These are phyloP conservation scores for Penicillium paradoxum DNA, from an alignment of 495 filamentous ascomycete genomes.

Conservation along the genomic window DNA sequence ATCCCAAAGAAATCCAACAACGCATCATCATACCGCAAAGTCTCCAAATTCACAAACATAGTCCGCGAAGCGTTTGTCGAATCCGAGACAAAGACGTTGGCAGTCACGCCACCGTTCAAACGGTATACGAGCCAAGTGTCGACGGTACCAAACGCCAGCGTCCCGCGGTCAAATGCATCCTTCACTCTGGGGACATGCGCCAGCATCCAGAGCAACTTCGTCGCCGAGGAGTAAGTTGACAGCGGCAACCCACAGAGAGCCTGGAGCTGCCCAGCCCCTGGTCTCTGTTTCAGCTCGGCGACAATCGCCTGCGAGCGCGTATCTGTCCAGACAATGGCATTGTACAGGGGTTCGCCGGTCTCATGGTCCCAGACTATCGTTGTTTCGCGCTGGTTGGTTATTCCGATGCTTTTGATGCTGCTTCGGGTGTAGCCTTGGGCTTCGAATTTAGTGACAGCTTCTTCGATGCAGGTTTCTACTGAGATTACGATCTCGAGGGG, in stretches of 20 bases:
- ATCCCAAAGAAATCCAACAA: constrained; percentile 82
- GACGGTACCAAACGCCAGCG: constrained; percentile 84
- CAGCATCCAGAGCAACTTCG: constrained; percentile 86
- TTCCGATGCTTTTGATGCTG: constrained; percentile 77
- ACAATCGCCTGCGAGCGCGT: constrained; percentile 78
- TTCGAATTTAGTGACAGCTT: constrained; percentile 66
- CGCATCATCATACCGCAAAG: constrained; percentile 75
- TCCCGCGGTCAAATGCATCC: constrained; percentile 71
- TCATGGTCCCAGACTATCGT: constrained; percentile 85
- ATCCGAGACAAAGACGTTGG: constrained; percentile 78
- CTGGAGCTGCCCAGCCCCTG: constrained; percentile 60
- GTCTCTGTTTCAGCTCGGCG: constrained; percentile 62
- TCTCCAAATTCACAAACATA: constrained; percentile 92
- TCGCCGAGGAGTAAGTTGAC: constrained; percentile 88
- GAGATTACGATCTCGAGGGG: constrained; percentile 72
- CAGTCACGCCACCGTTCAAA: constrained; percentile 71
- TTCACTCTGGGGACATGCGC: constrained; percentile 66
- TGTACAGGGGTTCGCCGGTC: constrained; percentile 80
- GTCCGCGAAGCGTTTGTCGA: constrained; percentile 90
- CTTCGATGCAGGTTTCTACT: constrained; percentile 78
- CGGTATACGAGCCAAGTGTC: constrained; percentile 91
- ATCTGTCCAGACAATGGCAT: constrained; percentile 94
- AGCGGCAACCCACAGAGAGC: constrained; percentile 81
- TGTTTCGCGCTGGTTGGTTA: constrained; percentile 95
- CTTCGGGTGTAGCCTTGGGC: constrained; percentile 58